phyloP scores from a whole-genome alignment of 1,284 basidiomycete species.

The Apiotrichum siamense region DNA sequence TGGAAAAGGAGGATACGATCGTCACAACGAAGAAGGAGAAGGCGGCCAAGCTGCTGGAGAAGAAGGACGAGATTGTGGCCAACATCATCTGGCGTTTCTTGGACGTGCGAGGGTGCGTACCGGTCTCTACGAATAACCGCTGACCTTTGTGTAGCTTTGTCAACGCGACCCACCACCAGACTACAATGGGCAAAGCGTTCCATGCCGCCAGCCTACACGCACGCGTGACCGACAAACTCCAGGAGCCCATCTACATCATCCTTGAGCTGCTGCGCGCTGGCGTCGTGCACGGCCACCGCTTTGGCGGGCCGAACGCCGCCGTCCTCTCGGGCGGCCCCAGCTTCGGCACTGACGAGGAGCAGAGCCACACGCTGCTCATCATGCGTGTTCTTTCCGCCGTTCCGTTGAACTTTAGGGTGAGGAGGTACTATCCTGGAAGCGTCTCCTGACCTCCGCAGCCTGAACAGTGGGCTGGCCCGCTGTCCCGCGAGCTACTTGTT shows the following conservation, averaged over 20 bases:
- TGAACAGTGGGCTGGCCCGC: constrained; percentile 84
- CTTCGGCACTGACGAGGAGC: constrained; percentile 85
- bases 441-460: constrained; percentile 49
- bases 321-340: constrained; percentile 90
- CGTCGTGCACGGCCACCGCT: constrained; percentile 88
- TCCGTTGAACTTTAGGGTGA: constrained; percentile 83
- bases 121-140: neutral
- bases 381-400: constrained; percentile 94
- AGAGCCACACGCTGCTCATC: constrained; percentile 84
- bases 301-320: constrained; percentile 59
- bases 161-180: constrained; percentile 77
- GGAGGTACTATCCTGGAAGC: constrained; percentile 20
- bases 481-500: constrained; percentile 90
- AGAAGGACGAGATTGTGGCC: constrained; percentile 97
- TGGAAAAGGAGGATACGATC: constrained; percentile 69
- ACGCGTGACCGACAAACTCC: constrained; percentile 93
- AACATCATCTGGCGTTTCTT: constrained; percentile 98
- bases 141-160: constrained; percentile 56
- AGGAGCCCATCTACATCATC: constrained; percentile 89
- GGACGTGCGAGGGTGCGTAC: constrained; percentile 77
- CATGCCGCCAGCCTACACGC: constrained; percentile 68
- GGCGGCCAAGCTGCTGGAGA: constrained; percentile 79
- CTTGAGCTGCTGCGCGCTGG: constrained; percentile 88
- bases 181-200: constrained; percentile 83
- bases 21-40: constrained; percentile 67